Evolutionary conservation across 495 filamentous ascomycete genomes (phyloP).

Genomic region (Poronia punctata): DNA sequence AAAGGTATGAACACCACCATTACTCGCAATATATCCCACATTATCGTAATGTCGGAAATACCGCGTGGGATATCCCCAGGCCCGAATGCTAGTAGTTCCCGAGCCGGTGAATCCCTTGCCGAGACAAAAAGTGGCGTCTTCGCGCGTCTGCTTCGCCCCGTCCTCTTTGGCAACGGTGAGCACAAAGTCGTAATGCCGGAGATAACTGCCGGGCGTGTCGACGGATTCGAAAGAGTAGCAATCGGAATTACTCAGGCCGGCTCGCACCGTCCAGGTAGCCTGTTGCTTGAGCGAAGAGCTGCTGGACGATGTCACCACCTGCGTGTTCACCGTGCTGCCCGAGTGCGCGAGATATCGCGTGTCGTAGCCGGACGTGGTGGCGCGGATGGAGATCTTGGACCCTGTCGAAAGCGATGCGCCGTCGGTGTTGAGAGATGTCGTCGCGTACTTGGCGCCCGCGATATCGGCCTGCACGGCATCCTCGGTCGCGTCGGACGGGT

Average conservation of each 20-base stretch:
- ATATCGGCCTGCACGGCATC: conserved; percentile 51
- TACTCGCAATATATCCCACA: conserved; percentile 40
- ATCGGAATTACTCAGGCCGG: conserved; percentile 44
- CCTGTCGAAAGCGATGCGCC: conserved; percentile 43
- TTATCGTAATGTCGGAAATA: conserved; percentile 47
- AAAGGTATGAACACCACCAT: conserved; percentile 46
- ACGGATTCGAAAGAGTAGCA: conserved; percentile 52
- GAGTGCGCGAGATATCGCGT: conserved; percentile 44
- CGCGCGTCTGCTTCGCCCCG: conserved; percentile 43
- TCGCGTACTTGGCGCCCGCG: conserved; percentile 48
- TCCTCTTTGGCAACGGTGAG: conserved; percentile 42
- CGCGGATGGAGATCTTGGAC: conserved; percentile 42
- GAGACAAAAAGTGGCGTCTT: conserved; percentile 52
- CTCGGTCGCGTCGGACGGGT: conserved; percentile 50
- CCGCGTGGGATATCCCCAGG: conserved; percentile 52
- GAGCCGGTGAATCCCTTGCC: conserved; percentile 39
- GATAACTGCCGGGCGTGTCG: conserved; percentile 49
- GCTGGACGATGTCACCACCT: conserved; percentile 47
- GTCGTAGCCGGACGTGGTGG: conserved; percentile 44
- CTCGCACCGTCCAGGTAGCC: conserved; percentile 48
- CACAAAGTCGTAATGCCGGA: conserved; percentile 44
- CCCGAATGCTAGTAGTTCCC: conserved; percentile 39
- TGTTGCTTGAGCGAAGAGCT: conserved; percentile 37
- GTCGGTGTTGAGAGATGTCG: conserved; percentile 36
- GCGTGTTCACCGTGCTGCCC: conserved; percentile 38